phyloP scores from a whole-genome alignment of 2,329 filamentous ascomycete species.

The Trichoderma hamatum region DNA sequence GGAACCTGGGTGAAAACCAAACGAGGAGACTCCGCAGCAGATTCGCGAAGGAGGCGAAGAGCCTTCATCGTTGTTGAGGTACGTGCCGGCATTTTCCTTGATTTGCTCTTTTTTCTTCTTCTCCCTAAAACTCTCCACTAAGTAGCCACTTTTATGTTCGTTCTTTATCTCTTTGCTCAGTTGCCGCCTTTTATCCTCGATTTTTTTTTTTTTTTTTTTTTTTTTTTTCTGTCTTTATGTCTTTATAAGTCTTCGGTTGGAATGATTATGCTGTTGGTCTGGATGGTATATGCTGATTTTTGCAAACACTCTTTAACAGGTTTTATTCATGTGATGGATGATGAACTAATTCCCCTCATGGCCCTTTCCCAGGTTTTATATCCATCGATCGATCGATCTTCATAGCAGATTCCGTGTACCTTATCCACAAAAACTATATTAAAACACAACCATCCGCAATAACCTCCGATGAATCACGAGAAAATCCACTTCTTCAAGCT shows the following conservation, averaged over 20 bases:
- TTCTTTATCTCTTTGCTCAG: neutral
- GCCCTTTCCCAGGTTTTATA: neutral
- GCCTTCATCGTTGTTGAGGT: conserved; percentile 22
- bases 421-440: neutral
- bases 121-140: neutral
- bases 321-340: neutral
- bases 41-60: conserved; percentile 8
- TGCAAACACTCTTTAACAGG: neutral
- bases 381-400: neutral
- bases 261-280: neutral
- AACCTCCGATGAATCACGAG: neutral
- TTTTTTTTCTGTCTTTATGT: neutral
- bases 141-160: neutral
- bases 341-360: neutral
- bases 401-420: neutral
- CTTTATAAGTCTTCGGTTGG: neutral
- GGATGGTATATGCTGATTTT: neutral
- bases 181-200: neutral
- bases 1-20: conserved; percentile 14
- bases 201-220: no score
- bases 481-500: neutral
- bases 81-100: neutral
- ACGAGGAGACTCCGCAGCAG: conserved; percentile 1
- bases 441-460: neutral
- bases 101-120: neutral